A percentile compares a stretch with the other conserved stretches of the same genome.
These are phyloP conservation scores for Cardamine chenopodiifolia DNA, from an alignment of 345 rosid species.

Conservation along the genomic window DNA sequence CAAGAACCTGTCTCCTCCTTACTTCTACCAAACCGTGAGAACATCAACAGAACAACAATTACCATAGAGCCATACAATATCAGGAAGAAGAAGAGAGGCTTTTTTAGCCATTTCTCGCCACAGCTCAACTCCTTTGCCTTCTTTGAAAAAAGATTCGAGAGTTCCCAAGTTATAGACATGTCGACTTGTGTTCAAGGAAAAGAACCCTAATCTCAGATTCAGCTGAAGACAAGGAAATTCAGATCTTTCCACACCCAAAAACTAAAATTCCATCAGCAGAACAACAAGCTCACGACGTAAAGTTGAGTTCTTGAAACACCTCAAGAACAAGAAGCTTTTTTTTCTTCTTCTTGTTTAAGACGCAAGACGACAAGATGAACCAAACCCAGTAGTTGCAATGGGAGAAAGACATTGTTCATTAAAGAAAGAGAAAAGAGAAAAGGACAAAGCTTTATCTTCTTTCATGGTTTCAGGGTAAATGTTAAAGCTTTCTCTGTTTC, in stretches of 20 bases:
- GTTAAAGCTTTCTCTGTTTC: conserved; percentile 12
- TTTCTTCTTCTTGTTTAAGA: conserved; percentile 44
- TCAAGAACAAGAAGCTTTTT: conserved; percentile 24
- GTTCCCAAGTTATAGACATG: conserved; percentile 62
- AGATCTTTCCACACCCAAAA: conserved; percentile 28
- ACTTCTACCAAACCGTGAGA: conserved; percentile 41
- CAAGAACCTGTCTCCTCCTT: conserved; percentile 41
- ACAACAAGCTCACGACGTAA: conserved; percentile 20
- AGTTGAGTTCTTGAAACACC: conserved; percentile 18
- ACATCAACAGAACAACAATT: conserved; percentile 46
- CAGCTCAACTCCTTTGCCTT: conserved; percentile 48
- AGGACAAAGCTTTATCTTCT: conserved; percentile 37
- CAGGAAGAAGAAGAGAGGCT: conserved; percentile 46
- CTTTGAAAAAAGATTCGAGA: conserved; percentile 53
- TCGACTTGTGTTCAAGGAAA: conserved; percentile 37
- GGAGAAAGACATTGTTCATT: conserved; percentile 56
- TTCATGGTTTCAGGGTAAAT: conserved; percentile 37
- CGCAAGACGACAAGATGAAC: conserved; percentile 51
- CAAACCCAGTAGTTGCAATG: conserved; percentile 49
- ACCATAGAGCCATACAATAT: conserved; percentile 45
- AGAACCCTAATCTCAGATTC: conserved; percentile 33
- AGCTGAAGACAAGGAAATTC: conserved; percentile 26
- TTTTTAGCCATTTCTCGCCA: conserved; percentile 50
- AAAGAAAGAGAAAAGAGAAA: conserved; percentile 43
- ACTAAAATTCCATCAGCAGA: conserved; percentile 30